Base-by-base conservation (phyloP, 768 basidiomycete species). In the Tulasnella sp. region DNA sequence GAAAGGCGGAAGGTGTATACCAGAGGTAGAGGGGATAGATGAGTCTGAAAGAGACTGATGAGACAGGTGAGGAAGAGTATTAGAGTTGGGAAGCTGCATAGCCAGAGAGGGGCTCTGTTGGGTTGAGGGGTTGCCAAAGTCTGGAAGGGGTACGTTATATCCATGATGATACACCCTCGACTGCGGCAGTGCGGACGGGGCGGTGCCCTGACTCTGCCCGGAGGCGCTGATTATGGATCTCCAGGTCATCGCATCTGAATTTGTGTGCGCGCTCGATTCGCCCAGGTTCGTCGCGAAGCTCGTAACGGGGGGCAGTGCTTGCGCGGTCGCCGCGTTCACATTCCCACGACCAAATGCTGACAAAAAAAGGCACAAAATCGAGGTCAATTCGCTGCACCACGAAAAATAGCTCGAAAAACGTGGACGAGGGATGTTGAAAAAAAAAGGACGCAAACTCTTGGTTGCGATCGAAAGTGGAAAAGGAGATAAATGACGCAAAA, bases 191-290 rank as follows among this genome's bases (percentile, higher is more conserved):
- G 75, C 39, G 17, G 22, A 31, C 15, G 73, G 52, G 67, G 75
- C 75, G 49, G 75, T 76, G 75, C 75, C 75, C 42, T 76, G 75
- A 76, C 75, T 76, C 75, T 76, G 75, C 1, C 75, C 75, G 39
- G 75, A 76, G 64, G 75, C 75, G 75, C 75, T 76, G 58, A 76
- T 3, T 38, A 76, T 22, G 1, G 75, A 76, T 15, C 25, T 38
- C 75, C 75, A 76, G 25, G 67, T 45, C 75, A 76, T 70, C 39
- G 75, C 58, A 40, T 76, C 72, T 31, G 49, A 40, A 36, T 73
- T 73, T 39, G 52, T 45, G 22, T 36, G 52, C 5, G 40, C 72
- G 37, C 68, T 68, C 25, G 58, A 70, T 36, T 67, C 75, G 31
- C 67, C 75, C 40, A 76, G n/a, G 38, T 29, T 39, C 38, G 75